A percentile compares a stretch with the other conserved stretches of the same genome.
These are phyloP conservation scores for Trametes cubensis DNA, from an alignment of 768 basidiomycete genomes.

Conservation along the genomic window DNA sequence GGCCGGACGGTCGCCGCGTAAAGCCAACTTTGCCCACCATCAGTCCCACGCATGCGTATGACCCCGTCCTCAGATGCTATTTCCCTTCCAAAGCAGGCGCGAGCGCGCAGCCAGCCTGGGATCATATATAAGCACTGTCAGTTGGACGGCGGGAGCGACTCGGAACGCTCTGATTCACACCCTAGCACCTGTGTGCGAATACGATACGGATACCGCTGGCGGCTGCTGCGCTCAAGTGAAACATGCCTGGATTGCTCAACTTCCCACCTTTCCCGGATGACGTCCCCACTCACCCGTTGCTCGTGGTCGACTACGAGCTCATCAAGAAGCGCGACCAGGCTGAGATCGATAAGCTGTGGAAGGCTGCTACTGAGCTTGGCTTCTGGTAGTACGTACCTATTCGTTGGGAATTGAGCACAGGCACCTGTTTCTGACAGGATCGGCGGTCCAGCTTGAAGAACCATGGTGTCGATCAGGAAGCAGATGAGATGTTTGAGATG, in stretches of 20 bases:
- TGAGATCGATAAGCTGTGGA: slow-evolving; percentile 49
- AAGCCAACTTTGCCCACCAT: neutral
- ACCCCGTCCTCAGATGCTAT: too few species aligned
- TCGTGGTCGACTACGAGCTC: slow-evolving; percentile 48
- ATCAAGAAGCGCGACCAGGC: slow-evolving; percentile 38
- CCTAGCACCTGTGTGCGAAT: too few species aligned
- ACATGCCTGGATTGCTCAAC: slow-evolving; percentile 38
- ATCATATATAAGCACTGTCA: neutral
- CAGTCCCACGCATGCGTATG: neutral
- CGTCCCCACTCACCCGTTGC: slow-evolving; percentile 47
- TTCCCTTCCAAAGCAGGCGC: neutral
- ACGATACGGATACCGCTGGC: too few species aligned
- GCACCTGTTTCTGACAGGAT: neutral
- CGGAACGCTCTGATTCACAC: too few species aligned
- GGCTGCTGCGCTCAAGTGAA: neutral
- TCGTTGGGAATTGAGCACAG: too few species aligned
- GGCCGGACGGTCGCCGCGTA: neutral
- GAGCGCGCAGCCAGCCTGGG: neutral
- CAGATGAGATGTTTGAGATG: slow-evolving; percentile 45
- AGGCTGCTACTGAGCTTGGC: slow-evolving; percentile 50
- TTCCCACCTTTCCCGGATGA: slow-evolving; percentile 48
- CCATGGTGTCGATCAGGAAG: slow-evolving; percentile 43
- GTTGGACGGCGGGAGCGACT: neutral
- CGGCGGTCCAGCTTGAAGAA: slow-evolving; percentile 42
- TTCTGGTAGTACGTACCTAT: slow-evolving; percentile 55